A percentile compares a stretch with the other conserved stretches of the same genome.
phyloP scores from a whole-genome alignment of 1,284 basidiomycete genomes.

The Ustilago shanxiensis region DNA sequence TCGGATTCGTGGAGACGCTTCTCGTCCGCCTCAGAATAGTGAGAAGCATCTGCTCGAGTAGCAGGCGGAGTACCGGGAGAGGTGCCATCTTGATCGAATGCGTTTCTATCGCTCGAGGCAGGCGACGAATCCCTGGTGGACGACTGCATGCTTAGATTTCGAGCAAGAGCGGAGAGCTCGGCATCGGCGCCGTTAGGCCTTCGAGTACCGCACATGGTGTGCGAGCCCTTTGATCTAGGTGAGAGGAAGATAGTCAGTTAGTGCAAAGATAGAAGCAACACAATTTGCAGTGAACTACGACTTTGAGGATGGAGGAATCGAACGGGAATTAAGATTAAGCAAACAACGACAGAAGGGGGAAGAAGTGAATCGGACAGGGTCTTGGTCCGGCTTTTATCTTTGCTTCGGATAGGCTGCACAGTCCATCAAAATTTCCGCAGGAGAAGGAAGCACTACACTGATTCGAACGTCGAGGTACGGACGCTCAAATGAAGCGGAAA shows the following conservation, averaged over 20 bases:
- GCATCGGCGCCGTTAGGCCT: constrained; percentile 31
- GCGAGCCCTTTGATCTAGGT: neutral
- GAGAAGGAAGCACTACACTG: neutral
- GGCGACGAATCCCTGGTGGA: constrained; percentile 44
- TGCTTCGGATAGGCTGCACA: neutral
- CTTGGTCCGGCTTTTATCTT: constrained; percentile 7
- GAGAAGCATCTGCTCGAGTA: constrained; percentile 43
- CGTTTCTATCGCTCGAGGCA: constrained; percentile 38
- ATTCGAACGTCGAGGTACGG: constrained; percentile 2
- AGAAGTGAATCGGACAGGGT: neutral
- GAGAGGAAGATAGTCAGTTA: constrained; percentile 1
- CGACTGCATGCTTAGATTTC: constrained; percentile 24
- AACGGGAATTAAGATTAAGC: constrained; percentile 24
- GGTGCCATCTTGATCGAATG: constrained; percentile 33
- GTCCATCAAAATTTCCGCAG: neutral
- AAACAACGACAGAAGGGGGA: constrained; percentile 16
- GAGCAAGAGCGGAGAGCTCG: constrained; percentile 33
- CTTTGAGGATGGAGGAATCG: neutral
- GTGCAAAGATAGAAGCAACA: neutral
- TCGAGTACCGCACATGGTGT: constrained; percentile 39
- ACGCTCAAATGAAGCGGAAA: neutral
- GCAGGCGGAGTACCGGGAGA: constrained; percentile 46
- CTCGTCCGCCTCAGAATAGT: constrained; percentile 60
- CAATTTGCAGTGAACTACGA: neutral
- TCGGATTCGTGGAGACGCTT: constrained; percentile 59